These are phyloP conservation scores for Gossypium schwendimanii DNA, from an alignment of 441 rosid species.

Conservation along the genomic window DNA sequence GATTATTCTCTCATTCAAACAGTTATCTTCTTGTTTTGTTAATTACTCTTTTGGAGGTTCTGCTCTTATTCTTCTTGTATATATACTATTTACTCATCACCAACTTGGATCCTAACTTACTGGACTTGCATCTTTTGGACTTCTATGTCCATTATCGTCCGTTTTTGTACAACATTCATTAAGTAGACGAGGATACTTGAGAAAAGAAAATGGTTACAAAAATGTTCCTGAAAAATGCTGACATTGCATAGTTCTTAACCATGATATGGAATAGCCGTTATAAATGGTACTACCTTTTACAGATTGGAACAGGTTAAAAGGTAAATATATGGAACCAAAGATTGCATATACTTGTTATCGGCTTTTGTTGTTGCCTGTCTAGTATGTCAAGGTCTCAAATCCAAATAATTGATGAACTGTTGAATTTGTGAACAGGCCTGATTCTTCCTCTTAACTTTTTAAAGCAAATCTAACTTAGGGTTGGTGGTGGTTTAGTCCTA, in stretches of 20 bases:
- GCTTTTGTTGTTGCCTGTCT: neutral
- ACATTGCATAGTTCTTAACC: neutral
- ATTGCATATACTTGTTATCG: too few relatives aligned
- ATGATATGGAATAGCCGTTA: neutral
- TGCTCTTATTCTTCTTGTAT: neutral
- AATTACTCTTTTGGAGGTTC: constrained; percentile 1
- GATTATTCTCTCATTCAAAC: neutral
- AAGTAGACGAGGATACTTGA: neutral
- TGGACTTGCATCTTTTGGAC: neutral
- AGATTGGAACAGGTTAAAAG: neutral
- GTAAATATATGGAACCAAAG: neutral
- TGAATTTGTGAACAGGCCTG: neutral
- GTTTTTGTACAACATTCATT: neutral
- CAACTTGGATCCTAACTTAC: neutral
- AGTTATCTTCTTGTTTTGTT: neutral
- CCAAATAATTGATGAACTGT: neutral
- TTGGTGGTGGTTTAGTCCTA: neutral
- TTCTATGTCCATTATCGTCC: neutral
- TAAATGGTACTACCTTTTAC: constrained; percentile 4
- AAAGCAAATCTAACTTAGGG: neutral
- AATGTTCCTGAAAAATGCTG: neutral
- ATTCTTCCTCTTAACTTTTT: neutral
- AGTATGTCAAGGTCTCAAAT: neutral
- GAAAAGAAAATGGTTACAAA: neutral
- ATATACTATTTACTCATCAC: neutral